Evolutionary conservation across 2,329 filamentous ascomycete species (phyloP).

Genomic region (Tolypocladium amazonense): DNA sequence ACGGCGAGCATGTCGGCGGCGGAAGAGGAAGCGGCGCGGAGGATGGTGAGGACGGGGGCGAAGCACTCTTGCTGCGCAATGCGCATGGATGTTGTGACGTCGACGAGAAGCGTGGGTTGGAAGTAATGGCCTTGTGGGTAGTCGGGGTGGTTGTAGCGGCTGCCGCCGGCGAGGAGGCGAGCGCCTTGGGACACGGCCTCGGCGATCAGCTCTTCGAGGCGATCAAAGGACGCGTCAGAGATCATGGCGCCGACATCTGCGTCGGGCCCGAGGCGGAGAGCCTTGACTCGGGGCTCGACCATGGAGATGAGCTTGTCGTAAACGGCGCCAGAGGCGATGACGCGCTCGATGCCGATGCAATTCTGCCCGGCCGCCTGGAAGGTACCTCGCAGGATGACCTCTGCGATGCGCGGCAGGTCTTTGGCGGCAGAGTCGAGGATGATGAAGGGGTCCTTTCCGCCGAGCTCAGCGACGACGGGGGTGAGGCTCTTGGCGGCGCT

Average conservation of each 20-base stretch:
- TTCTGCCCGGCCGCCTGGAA: slow-evolving; percentile 97
- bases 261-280: slow-evolving; percentile 64
- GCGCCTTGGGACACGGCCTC: slow-evolving; percentile 74
- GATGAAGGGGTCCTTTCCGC: slow-evolving; percentile 89
- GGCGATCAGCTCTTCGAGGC: slow-evolving; percentile 64
- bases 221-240: slow-evolving; percentile 63
- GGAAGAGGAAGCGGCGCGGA: slow-evolving; percentile 57
- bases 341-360: slow-evolving; percentile 92
- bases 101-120: slow-evolving; percentile 76
- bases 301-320: slow-evolving; percentile 63
- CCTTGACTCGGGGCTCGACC: slow-evolving; percentile 63
- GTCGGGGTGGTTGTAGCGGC: slow-evolving; percentile 57
- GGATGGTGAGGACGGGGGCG: slow-evolving; percentile 77
- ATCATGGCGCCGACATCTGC: slow-evolving; percentile 87
- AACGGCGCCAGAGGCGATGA: slow-evolving; percentile 67
- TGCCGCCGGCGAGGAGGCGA: slow-evolving; percentile 70
- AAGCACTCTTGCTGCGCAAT: slow-evolving; percentile 91
- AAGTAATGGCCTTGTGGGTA: slow-evolving; percentile 85
- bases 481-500: slow-evolving; percentile 80
- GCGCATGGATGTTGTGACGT: slow-evolving; percentile 75
- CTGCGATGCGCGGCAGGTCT: slow-evolving; percentile 62
- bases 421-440: slow-evolving; percentile 65
- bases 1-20: slow-evolving; percentile 57
- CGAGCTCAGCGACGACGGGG: slow-evolving; percentile 81
- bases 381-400: slow-evolving; percentile 80